Conservation (phyloP, 345 rosid genomes). For the Populus ilicifolia region DNA sequence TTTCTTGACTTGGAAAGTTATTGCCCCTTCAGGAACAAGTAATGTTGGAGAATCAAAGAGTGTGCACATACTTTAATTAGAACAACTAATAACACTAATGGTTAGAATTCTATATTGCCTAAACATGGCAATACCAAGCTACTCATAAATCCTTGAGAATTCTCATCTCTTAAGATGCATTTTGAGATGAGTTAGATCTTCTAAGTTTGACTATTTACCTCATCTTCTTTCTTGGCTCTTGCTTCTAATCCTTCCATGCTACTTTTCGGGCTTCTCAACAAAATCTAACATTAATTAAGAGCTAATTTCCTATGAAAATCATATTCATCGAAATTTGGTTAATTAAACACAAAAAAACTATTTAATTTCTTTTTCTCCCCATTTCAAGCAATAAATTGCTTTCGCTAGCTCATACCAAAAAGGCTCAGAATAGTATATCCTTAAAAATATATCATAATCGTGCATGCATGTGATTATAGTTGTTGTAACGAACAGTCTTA, state of each 20-base stretch:
- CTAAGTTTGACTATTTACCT: too few relatives aligned
- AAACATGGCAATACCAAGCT: too few relatives aligned
- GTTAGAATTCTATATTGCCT: too few relatives aligned
- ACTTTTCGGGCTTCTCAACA: too few relatives aligned
- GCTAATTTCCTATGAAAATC: background rate
- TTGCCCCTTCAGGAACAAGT: background rate
- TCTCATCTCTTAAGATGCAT: too few relatives aligned
- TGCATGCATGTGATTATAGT: background rate
- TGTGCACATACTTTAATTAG: background rate
- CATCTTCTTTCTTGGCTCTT: too few relatives aligned
- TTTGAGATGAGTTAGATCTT: too few relatives aligned
- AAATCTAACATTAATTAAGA: background rate
- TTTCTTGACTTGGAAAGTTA: constrained; percentile 13
- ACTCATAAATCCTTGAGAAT: too few relatives aligned
- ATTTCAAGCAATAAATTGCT: background rate
- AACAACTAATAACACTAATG: background rate
- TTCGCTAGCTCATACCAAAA: background rate
- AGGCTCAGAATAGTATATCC: background rate
- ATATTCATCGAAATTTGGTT: background rate
- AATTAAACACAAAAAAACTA: background rate
- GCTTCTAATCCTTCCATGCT: too few relatives aligned
- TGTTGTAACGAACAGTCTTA: background rate
- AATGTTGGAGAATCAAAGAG: background rate
- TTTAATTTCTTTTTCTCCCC: too few relatives aligned
- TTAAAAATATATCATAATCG: background rate